Conservation (phyloP, 2,329 filamentous ascomycete species). For the Alternaria tenuissima region DNA sequence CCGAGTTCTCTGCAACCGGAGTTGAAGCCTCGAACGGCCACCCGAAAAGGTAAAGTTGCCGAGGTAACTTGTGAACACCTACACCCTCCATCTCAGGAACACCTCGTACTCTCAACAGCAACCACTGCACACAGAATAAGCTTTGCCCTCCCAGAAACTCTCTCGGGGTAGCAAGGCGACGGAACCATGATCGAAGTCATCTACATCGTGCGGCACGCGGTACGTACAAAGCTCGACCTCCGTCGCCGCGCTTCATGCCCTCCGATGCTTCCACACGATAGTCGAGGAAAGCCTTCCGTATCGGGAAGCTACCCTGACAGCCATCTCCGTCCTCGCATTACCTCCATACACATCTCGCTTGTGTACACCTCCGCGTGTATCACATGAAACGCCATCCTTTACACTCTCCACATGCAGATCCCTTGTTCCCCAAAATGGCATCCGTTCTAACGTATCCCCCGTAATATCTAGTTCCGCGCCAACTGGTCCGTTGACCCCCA, state of each 20-base stretch:
- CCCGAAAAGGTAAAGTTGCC: slow-evolving; percentile 19
- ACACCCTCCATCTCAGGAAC: slow-evolving; percentile 5
- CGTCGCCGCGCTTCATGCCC: slow-evolving; percentile 14
- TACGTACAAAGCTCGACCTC: slow-evolving; percentile 49
- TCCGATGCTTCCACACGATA: slow-evolving; percentile 17
- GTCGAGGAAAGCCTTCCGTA: slow-evolving; percentile 18
- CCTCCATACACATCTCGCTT: slow-evolving; percentile 6
- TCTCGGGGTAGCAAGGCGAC: not conserved
- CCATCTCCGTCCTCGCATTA: slow-evolving; percentile 19
- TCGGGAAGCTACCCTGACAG: slow-evolving; percentile 9
- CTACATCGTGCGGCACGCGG: slow-evolving; percentile 60
- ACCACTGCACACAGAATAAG: slow-evolving; percentile 15
- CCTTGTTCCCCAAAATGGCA: slow-evolving; percentile 20
- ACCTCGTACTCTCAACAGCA: slow-evolving; percentile 18
- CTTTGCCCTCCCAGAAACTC: slow-evolving; percentile 1
- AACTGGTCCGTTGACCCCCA: slow-evolving; percentile 85
- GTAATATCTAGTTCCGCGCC: slow-evolving; percentile 73
- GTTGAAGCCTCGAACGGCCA: not conserved
- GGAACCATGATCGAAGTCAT: slow-evolving; percentile 55
- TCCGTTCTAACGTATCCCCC: slow-evolving; percentile 27
- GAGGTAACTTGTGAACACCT: slow-evolving; percentile 15
- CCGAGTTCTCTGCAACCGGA: not conserved
- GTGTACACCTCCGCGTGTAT: slow-evolving; percentile 11
- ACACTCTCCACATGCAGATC: slow-evolving; percentile 1
- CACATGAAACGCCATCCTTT: slow-evolving; percentile 11